A percentile compares a stretch with the other conserved stretches of the same genome.
These are phyloP conservation scores for Penicillium sp. DNA, from an alignment of 2,329 filamentous ascomycete species.

Conservation along the genomic window DNA sequence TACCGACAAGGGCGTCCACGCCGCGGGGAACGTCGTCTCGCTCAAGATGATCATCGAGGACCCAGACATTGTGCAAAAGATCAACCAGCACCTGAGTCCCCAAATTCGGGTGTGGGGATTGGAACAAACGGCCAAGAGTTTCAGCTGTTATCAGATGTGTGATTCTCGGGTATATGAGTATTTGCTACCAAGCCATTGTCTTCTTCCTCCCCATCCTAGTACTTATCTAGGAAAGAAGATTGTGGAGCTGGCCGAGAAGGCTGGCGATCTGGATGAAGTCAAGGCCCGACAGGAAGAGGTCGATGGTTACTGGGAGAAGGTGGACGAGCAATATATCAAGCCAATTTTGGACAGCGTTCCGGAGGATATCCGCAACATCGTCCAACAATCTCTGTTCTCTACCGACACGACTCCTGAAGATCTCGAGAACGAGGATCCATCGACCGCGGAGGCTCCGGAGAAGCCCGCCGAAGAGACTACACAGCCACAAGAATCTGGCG, in stretches of 20 bases:
- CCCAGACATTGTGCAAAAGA: constrained; percentile 80
- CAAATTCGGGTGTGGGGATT: constrained; percentile 97
- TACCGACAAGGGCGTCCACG: constrained; percentile 97
- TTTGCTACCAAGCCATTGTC: constrained; percentile 87
- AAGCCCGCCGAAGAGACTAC: constrained; percentile 2
- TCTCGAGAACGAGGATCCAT: constrained; percentile 9
- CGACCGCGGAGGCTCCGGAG: constrained; percentile 17
- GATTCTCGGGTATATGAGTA: constrained; percentile 98
- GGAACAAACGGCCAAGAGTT: constrained; percentile 82
- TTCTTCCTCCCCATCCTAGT: constrained; percentile 87
- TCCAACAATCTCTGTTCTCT: constrained; percentile 45
- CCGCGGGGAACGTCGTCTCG: constrained; percentile 91
- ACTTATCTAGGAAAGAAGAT: constrained; percentile 83
- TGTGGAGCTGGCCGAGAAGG: constrained; percentile 73
- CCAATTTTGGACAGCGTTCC: constrained; percentile 58
- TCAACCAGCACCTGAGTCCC: constrained; percentile 79
- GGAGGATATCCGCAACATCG: constrained; percentile 43
- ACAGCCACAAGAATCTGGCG: constrained; percentile 6
- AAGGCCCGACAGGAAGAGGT: constrained; percentile 74
- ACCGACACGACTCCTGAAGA: constrained; percentile 27
- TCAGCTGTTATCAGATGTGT: constrained; percentile 92
- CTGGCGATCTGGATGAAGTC: constrained; percentile 70
- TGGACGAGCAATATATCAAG: constrained; percentile 79
- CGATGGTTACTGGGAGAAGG: constrained; percentile 75
- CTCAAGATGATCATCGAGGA: constrained; percentile 96